Evolutionary conservation across 1,139 yeast genomes (phyloP).

Genomic region (Scheffersomyces segobiensis): DNA sequence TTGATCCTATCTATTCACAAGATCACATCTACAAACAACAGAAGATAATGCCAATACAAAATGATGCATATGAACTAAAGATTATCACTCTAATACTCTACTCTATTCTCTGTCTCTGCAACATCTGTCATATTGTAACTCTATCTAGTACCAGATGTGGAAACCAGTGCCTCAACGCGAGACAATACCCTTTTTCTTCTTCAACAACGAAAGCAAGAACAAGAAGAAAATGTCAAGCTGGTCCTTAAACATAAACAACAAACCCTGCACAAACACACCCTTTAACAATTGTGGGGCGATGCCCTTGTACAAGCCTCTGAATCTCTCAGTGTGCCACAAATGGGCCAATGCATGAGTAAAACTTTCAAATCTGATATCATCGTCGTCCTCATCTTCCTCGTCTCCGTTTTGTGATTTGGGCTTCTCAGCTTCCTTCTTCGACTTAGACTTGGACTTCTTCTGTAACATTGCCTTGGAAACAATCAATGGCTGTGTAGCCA

Average conservation of each 20-base stretch:
- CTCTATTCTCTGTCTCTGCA: background rate
- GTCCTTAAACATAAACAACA: conserved; percentile 80
- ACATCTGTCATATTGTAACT: background rate
- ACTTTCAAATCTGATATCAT: conserved; percentile 41
- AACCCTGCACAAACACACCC: conserved; percentile 84
- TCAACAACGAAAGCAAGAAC: conserved; percentile 35
- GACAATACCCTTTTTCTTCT: conserved; percentile 9
- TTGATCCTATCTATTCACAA: background rate
- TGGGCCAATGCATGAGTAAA: conserved; percentile 57
- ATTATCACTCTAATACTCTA: background rate
- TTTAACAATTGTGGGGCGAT: conserved; percentile 77
- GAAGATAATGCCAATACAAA: background rate
- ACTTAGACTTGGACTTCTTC: conserved; percentile 38
- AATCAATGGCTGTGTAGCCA: conserved; percentile 82
- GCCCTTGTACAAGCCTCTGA: conserved; percentile 70
- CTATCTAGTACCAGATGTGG: background rate
- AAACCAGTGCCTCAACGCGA: background rate
- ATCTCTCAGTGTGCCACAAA: conserved; percentile 52
- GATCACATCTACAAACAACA: background rate
- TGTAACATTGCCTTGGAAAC: conserved; percentile 83
- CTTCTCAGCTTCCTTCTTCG: conserved; percentile 15
- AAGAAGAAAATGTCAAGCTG: conserved; percentile 54
- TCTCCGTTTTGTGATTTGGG: conserved; percentile 9
- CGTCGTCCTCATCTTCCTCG: conserved; percentile 27
- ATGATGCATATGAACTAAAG: background rate